Evolutionary conservation across 2,329 filamentous ascomycete genomes (phyloP).

Genomic region (Shiraia bambusicola): DNA sequence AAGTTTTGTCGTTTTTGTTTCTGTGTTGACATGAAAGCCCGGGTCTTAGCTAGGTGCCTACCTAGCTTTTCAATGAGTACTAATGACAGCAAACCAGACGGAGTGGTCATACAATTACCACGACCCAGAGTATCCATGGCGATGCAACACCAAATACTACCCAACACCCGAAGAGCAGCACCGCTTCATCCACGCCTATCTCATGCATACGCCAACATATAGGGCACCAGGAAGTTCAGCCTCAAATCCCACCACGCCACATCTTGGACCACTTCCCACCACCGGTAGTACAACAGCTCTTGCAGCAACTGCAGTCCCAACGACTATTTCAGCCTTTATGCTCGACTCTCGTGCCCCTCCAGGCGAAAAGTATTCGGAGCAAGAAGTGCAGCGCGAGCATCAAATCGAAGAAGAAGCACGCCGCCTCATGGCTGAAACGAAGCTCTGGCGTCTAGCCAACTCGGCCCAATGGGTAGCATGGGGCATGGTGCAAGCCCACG

Average conservation of each 20-base stretch:
- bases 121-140: conserved; percentile 63
- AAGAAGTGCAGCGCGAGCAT: conserved; percentile 56
- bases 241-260: conserved; percentile 45
- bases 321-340: conserved; percentile 65
- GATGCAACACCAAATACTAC: conserved; percentile 69
- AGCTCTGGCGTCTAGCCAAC: conserved; percentile 84
- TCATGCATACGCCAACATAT: conserved; percentile 75
- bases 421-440: conserved; percentile 73
- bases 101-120: conserved; percentile 99
- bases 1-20: conserved; percentile 28
- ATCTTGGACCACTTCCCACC: conserved; percentile 31
- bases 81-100: conserved; percentile 49
- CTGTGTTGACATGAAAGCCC: no score
- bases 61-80: neutral
- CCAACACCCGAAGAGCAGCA: conserved; percentile 78
- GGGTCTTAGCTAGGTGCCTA: no score
- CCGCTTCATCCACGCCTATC: conserved; percentile 82
- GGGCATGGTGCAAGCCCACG: conserved; percentile 93
- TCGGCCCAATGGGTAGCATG: conserved; percentile 91
- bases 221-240: conserved; percentile 57
- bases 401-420: conserved; percentile 67
- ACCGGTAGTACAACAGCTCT: conserved; percentile 38
- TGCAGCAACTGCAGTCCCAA: conserved; percentile 36
- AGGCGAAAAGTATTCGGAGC: conserved; percentile 35
- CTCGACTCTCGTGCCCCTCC: conserved; percentile 61